Percentiles rank a stretch among this genome's conserved stretches.
phyloP scores from a whole-genome alignment of 345 rosid genomes.

The Bruguiera parviflora region DNA sequence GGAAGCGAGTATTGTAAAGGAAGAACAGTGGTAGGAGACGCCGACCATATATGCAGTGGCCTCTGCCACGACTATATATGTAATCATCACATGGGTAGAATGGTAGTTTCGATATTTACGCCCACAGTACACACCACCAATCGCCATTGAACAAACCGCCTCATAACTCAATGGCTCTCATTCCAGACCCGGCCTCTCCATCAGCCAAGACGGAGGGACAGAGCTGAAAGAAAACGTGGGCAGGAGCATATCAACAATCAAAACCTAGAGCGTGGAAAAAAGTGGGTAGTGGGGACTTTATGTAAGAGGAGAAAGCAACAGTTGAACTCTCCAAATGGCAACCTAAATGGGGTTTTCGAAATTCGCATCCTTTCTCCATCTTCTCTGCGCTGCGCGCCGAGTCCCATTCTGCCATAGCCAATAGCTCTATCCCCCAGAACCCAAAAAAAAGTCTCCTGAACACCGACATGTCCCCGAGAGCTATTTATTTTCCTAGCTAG shows the following conservation, averaged over 20 bases:
- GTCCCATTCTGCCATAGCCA: slow-evolving; percentile 19
- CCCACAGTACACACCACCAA: slow-evolving; percentile 4
- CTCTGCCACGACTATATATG: not conserved
- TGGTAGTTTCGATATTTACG: slow-evolving; percentile 8
- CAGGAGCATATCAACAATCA: slow-evolving; percentile 3
- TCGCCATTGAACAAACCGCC: slow-evolving; percentile 26
- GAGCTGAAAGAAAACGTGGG: not conserved
- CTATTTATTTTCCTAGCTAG: slow-evolving; percentile 10
- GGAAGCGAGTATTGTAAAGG: no score
- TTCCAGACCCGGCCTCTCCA: not conserved
- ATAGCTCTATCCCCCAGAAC: not conserved
- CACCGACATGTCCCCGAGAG: slow-evolving; percentile 54
- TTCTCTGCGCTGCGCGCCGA: not conserved
- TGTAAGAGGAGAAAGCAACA: slow-evolving; percentile 14
- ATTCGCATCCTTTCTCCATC: slow-evolving; percentile 16
- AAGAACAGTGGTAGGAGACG: no score
- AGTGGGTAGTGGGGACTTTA: not conserved
- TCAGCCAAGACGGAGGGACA: not conserved
- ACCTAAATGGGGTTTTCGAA: slow-evolving; percentile 38
- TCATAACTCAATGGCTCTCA: slow-evolving; percentile 16
- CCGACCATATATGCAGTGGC: not conserved
- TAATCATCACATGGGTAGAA: slow-evolving; percentile 14
- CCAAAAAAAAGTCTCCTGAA: slow-evolving; percentile 34
- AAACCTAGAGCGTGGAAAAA: not conserved
- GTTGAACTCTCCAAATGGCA: slow-evolving; percentile 32